Evolutionary conservation across 73 alveolate genomes (phyloP).

Genomic region (Tetrahymena elliotti): DNA sequence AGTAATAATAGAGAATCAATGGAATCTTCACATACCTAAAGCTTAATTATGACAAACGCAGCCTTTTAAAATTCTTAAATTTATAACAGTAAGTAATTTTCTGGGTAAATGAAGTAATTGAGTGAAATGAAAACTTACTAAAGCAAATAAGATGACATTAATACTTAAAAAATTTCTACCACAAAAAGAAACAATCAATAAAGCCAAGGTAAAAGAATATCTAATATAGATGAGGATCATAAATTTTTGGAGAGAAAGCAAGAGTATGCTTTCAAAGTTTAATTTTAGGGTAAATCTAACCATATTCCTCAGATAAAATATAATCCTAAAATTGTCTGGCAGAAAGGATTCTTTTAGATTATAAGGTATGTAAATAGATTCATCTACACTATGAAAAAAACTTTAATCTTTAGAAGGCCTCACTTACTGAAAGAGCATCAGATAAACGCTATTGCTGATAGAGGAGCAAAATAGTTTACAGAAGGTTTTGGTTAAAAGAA

Average conservation of each 20-base stretch:
- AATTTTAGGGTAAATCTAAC: neutral
- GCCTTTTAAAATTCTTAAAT: neutral
- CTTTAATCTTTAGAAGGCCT: neutral
- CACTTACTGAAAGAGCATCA: neutral
- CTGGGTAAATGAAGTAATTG: neutral
- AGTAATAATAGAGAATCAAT: neutral
- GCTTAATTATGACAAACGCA: neutral
- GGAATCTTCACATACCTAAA: neutral
- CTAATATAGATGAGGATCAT: neutral
- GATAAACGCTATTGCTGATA: neutral
- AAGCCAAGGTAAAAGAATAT: neutral
- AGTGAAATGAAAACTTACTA: neutral
- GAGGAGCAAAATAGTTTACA: neutral
- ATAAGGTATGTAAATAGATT: neutral
- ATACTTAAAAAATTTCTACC: neutral
- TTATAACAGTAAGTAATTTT: neutral
- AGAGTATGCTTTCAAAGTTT: neutral
- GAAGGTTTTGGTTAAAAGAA: neutral
- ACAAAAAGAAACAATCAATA: neutral
- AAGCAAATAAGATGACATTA: neutral
- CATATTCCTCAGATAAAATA: neutral
- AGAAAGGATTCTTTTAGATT: neutral
- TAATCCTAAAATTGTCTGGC: neutral
- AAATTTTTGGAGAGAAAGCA: neutral
- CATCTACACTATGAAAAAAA: neutral